phyloP scores from a whole-genome alignment of 768 basidiomycete species.

The Suillus bovinus region DNA sequence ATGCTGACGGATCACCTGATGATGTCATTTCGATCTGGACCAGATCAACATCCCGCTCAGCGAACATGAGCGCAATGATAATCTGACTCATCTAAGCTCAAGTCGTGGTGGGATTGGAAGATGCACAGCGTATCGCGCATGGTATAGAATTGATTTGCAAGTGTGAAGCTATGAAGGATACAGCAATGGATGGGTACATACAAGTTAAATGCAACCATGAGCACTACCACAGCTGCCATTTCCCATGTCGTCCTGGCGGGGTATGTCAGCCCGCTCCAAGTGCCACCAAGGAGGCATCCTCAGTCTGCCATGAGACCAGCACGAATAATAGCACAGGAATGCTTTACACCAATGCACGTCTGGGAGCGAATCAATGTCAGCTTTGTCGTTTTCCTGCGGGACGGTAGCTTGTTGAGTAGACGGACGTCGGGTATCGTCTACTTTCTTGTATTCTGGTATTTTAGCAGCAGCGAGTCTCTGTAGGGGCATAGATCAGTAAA shows the following conservation, averaged over 20 bases:
- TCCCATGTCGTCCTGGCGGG: neutral
- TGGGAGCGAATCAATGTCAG: neutral
- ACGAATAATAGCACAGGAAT: neutral
- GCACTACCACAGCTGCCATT: neutral
- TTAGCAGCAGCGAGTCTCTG: too few relatives aligned
- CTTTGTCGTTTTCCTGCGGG: neutral
- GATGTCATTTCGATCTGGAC: neutral
- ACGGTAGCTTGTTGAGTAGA: neutral
- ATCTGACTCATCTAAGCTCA: too few relatives aligned
- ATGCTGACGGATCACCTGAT: neutral
- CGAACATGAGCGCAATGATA: neutral
- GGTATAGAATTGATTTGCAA: neutral
- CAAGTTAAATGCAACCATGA: neutral
- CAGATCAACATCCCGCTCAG: neutral
- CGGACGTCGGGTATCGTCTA: too few relatives aligned
- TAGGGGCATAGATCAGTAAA: neutral
- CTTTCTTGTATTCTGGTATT: too few relatives aligned
- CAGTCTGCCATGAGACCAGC: neutral
- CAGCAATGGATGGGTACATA: neutral
- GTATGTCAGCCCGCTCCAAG: neutral
- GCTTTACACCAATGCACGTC: neutral
- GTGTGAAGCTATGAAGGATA: neutral
- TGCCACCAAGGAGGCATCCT: neutral
- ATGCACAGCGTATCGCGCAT: neutral
- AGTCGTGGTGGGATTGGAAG: too few relatives aligned